Base-by-base conservation (phyloP, 441 rosid genomes). In the Manihot esculenta region DNA sequence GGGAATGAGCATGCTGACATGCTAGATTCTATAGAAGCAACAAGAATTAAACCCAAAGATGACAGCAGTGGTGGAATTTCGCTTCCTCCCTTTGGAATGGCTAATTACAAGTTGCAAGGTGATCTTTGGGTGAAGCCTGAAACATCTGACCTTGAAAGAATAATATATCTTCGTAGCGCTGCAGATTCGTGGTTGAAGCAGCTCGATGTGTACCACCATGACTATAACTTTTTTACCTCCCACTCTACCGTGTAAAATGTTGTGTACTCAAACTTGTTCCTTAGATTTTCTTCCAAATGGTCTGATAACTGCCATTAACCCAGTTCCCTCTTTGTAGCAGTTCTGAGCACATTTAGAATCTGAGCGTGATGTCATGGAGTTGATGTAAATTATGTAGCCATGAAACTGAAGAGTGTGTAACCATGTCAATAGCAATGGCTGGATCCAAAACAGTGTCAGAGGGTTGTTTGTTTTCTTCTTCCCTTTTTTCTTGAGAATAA, bases 181-280 rank as follows among this genome's bases (percentile, higher is more conserved):
- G 97, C 96, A 0, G 89, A 84, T 74, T 92, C 97, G 18, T 92
- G 97, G 97, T 68, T 90, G 83, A 92, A 90, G 81, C 96, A 92
- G 82, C 86, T 92, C 4, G 74, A 79, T 35, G 82, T 86, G 70
- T 71, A 83, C 67, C 98, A 92, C 79, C 96, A 87, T 69, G 98
- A 92, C 80, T 86, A 56, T 61, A 81, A 71, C 84, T 89, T 82
- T 75, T 92, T 92, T 76, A 41, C 82, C 27, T 70, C 47, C 59
- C 79, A 80, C 84, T 78, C 77, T 7, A 57, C 55, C 48, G 27
- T 80, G 75, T 84, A 79, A 68, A 57, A 33, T 50, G 11, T 66
- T 69, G 54, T 27, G 58, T 41, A 42, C 59, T 50, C 48, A 24
- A 33, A 21, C 53, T 64, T 64, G 17, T 56, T 27, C 44, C 41